Percentiles rank a stretch among this genome's conserved stretches.
Evolutionary conservation across 495 filamentous ascomycete species (phyloP).

Genomic region (Cudoniella acicularis): DNA sequence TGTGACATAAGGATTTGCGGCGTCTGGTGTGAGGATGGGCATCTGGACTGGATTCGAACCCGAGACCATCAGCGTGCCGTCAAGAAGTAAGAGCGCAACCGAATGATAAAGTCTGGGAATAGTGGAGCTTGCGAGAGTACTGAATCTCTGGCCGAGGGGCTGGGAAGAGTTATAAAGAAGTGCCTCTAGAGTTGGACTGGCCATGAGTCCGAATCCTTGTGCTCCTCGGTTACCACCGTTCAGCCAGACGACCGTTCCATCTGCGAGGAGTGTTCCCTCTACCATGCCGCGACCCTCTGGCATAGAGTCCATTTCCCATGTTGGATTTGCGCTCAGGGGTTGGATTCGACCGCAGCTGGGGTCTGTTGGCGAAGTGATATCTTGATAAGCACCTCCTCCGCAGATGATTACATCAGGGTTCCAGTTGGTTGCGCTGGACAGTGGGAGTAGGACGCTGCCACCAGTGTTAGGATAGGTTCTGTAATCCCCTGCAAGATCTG

Average conservation of each 20-base stretch:
- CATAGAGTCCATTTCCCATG: conserved; percentile 63
- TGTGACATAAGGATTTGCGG: conserved; percentile 43
- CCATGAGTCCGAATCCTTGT: conserved; percentile 56
- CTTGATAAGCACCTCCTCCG: conserved; percentile 61
- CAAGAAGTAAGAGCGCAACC: conserved; percentile 52
- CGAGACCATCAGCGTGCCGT: conserved; percentile 55
- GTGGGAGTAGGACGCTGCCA: conserved; percentile 53
- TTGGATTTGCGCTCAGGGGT: conserved; percentile 45
- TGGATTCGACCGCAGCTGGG: conserved; percentile 55
- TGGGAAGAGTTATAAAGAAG: conserved; percentile 54
- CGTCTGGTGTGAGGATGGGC: conserved; percentile 43
- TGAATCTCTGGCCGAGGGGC: conserved; percentile 49
- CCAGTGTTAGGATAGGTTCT: conserved; percentile 65
- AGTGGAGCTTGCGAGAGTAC: conserved; percentile 39
- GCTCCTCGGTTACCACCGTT: conserved; percentile 55
- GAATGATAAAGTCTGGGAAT: conserved; percentile 59
- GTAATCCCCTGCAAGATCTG: conserved; percentile 56
- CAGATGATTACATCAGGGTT: conserved; percentile 54
- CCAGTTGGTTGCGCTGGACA: conserved; percentile 49
- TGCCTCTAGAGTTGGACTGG: conserved; percentile 48
- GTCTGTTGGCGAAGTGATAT: conserved; percentile 56
- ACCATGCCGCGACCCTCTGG: conserved; percentile 60
- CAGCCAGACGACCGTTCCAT: conserved; percentile 57
- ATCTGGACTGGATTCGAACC: conserved; percentile 57
- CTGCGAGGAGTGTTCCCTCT: conserved; percentile 55